These are phyloP conservation scores for Suillus lakei DNA, from an alignment of 768 basidiomycete genomes.

Conservation along the genomic window DNA sequence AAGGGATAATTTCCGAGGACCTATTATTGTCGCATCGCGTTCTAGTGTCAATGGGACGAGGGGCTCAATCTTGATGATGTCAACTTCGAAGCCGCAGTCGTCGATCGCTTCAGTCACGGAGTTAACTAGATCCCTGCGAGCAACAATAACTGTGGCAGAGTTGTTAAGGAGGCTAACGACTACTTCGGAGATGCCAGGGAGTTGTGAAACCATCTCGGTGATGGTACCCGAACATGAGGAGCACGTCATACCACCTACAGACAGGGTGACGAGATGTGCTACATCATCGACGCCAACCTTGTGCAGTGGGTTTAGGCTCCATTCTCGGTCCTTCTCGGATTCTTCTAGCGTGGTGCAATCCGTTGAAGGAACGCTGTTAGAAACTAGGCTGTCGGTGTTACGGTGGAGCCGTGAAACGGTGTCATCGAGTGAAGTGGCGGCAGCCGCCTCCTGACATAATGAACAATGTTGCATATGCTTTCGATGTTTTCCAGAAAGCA, in stretches of 20 bases:
- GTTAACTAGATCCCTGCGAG: slow-evolving; percentile 37
- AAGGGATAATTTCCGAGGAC: slow-evolving; percentile 53
- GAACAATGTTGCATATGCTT: slow-evolving; percentile 47
- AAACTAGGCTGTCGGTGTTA: slow-evolving; percentile 12
- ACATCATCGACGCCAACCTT: slow-evolving; percentile 9
- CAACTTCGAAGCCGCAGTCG: slow-evolving; percentile 51
- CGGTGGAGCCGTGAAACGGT: not conserved
- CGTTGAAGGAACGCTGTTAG: not conserved
- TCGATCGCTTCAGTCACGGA: slow-evolving; percentile 46
- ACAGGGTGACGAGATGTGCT: slow-evolving; percentile 48
- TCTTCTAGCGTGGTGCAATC: not conserved
- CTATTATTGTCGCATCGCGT: slow-evolving; percentile 5
- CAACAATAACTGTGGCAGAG: slow-evolving; percentile 55
- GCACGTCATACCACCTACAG: slow-evolving; percentile 81
- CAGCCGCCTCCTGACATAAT: slow-evolving; percentile 40
- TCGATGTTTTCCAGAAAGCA: slow-evolving; percentile 20
- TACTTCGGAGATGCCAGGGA: slow-evolving; percentile 57
- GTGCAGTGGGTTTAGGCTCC: not conserved
- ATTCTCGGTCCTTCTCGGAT: not conserved
- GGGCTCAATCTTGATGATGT: slow-evolving; percentile 41
- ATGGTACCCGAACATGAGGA: slow-evolving; percentile 66
- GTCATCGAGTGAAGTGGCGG: slow-evolving; percentile 8
- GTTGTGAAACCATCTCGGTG: slow-evolving; percentile 49
- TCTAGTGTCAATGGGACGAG: slow-evolving; percentile 13
- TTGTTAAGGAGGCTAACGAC: slow-evolving; percentile 65